Percentiles rank a stretch among this genome's conserved stretches.
Conservation (phyloP, 2,329 filamentous ascomycete genomes). For the Teratosphaeria viscida region DNA sequence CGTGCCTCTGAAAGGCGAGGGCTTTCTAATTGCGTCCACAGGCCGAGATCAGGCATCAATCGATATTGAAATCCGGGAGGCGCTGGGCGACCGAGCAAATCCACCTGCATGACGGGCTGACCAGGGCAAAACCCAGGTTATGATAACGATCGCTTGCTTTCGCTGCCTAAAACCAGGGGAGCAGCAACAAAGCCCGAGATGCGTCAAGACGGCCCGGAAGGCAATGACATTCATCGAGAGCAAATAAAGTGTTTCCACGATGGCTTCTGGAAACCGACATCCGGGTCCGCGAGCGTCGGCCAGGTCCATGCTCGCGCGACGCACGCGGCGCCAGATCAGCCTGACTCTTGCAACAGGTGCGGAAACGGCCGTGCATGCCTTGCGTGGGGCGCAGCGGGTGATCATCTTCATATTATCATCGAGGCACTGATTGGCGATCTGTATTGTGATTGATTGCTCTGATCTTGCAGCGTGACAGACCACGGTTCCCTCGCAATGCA, state of each 20-base stretch:
- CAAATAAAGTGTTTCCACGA: not conserved
- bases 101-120: not conserved
- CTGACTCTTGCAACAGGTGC: not conserved
- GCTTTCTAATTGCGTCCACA: not conserved
- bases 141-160: not conserved
- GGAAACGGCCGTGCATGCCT: not conserved
- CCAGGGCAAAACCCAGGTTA: not conserved
- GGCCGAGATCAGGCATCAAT: not conserved
- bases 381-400: not conserved
- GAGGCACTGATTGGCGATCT: not conserved
- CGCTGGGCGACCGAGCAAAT: not conserved
- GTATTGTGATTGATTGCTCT: not conserved
- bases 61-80: not conserved
- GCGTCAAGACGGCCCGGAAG: not conserved
- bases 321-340: not conserved
- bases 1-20: not conserved
- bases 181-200: not conserved
- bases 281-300: not conserved
- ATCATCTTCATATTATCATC: not conserved
- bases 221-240: not conserved
- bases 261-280: not conserved
- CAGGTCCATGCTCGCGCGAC: not conserved
- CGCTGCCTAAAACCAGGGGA: not conserved
- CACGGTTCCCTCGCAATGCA: not conserved
- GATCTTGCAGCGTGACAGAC: not conserved